Percentiles rank a stretch among this genome's conserved stretches.
Evolutionary conservation across 2,329 filamentous ascomycete genomes (phyloP).

Genomic region (Ophiostoma pallidulum): DNA sequence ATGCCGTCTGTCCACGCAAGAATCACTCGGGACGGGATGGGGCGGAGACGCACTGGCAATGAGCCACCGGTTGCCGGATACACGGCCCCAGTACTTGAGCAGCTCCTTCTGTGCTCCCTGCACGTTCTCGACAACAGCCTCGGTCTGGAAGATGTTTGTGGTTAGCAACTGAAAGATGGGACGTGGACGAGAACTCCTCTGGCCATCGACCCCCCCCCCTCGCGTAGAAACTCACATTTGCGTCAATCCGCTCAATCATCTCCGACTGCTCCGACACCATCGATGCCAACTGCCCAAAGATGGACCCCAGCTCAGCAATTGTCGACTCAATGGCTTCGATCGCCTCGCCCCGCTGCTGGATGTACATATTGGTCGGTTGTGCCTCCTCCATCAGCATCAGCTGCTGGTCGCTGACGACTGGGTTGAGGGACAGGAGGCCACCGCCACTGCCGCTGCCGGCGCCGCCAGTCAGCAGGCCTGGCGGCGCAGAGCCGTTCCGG

Average conservation of each 20-base stretch:
- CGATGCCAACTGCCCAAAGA: slow-evolving; percentile 57
- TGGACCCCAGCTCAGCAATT: slow-evolving; percentile 73
- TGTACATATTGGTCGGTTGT: slow-evolving; percentile 75
- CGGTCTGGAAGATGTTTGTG: slow-evolving; percentile 41
- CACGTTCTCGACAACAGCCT: slow-evolving; percentile 98
- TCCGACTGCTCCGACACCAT: slow-evolving; percentile 98
- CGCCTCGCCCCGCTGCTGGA: slow-evolving; percentile 85
- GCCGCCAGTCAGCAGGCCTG: slow-evolving; percentile 7
- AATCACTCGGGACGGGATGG: too few relatives aligned
- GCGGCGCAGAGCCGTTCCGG: slow-evolving; percentile 11
- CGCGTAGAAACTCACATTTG: slow-evolving; percentile 17
- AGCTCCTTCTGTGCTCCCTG: slow-evolving; percentile 89
- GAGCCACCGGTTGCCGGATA: slow-evolving; percentile 91
- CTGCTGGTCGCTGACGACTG: slow-evolving; percentile 69
- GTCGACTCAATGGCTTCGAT: slow-evolving; percentile 96
- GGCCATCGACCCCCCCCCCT: too few relatives aligned
- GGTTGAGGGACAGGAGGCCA: slow-evolving; percentile 77
- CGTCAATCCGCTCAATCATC: slow-evolving; percentile 54
- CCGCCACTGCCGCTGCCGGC: slow-evolving; percentile 34
- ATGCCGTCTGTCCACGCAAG: too few relatives aligned
- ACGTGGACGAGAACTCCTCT: too few relatives aligned
- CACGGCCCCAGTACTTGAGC: slow-evolving; percentile 92
- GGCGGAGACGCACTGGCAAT: slow-evolving; percentile 55
- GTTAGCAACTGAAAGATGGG: background rate
- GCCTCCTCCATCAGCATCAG: slow-evolving; percentile 90